Evolutionary conservation across 371 early-diverging fungal species (phyloP), one percentile per base, ranked within the genome.

Genomic region (Actinomortierella wolfii): DNA sequence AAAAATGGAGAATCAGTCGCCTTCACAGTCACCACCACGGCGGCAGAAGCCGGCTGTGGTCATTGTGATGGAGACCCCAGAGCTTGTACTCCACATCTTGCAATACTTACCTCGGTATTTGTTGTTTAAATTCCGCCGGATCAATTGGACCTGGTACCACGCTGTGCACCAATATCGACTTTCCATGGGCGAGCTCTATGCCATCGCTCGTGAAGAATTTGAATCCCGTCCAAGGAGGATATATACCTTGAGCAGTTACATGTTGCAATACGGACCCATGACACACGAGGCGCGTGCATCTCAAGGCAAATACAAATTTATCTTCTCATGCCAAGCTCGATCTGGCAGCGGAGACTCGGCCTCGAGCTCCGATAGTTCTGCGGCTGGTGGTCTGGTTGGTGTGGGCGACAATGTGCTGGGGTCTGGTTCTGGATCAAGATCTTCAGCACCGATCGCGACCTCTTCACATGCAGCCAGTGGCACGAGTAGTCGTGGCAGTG

Each of bases 271-370:
- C 51, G 23, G 56, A 7, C 28, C 68, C 2, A 17, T 20, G 8
- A 49, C 53, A 14, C 20, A 25, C 29, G 2, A 1, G 29, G 41
- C 40, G 13, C 21, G 48, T 9, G 18, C 41, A 1, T 24, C 43
- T 25, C 7, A 41, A 34, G 39, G 21, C 1, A 9, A 28, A 17
- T 40, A 54, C 18, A 59, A 60, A 13, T 66, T 66, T 43, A 40
- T 66, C 7, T 60, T 66, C 29, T 66, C 67, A 15, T 66, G 67
- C 44, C 67, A 66, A 25, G 26, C 67, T 20, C 45, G 44, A 34
- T 50, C 52, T 5, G 61, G 44, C 4, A 56, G 56, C 18, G 39
- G 11, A 5, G 67, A 56, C 20, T 34, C 34, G 34, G 11, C 34
- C 34, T 34, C 34, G 34, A 34, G 34, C 11, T 34, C 34, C 34